A percentile compares a stretch with the other conserved stretches of the same genome.
Evolutionary conservation across 2,329 filamentous ascomycete species (phyloP).

Genomic region (Raffaelea albimanens): DNA sequence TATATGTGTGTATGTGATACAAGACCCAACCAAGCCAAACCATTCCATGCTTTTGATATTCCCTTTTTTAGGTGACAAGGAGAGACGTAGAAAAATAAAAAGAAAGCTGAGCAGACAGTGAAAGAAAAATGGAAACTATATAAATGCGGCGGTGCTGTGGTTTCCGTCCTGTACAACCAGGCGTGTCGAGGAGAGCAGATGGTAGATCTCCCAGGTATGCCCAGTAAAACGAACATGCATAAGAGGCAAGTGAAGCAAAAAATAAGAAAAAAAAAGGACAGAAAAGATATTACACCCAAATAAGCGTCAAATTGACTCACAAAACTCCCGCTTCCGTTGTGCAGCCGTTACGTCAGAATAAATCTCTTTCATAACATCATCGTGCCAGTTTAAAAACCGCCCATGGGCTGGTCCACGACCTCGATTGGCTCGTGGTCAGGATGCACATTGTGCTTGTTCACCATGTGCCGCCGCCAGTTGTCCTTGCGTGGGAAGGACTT

Average conservation of each 20-base stretch:
- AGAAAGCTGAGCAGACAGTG: too few relatives aligned
- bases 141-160: not conserved
- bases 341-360: not conserved
- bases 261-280: not conserved
- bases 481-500: slow-evolving; percentile 53
- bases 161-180: not conserved
- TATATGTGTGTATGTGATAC: not conserved
- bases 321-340: not conserved
- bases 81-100: too few relatives aligned
- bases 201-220: not conserved
- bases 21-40: not conserved
- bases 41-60: not conserved
- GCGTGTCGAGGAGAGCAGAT: too few relatives aligned
- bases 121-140: too few relatives aligned
- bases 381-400: slow-evolving; percentile 11
- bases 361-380: not conserved
- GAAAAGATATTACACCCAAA: not conserved
- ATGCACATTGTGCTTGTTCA: slow-evolving; percentile 40
- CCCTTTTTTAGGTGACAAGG: too few relatives aligned
- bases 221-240: not conserved
- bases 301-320: not conserved
- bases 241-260: not conserved
- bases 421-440: slow-evolving; percentile 33
- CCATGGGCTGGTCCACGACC: slow-evolving; percentile 29
- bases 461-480: slow-evolving; percentile 55